A percentile compares a stretch with the other conserved stretches of the same genome.
Evolutionary conservation across 305 asterid genomes (phyloP).

Genomic region (Rubia tinctorum): DNA sequence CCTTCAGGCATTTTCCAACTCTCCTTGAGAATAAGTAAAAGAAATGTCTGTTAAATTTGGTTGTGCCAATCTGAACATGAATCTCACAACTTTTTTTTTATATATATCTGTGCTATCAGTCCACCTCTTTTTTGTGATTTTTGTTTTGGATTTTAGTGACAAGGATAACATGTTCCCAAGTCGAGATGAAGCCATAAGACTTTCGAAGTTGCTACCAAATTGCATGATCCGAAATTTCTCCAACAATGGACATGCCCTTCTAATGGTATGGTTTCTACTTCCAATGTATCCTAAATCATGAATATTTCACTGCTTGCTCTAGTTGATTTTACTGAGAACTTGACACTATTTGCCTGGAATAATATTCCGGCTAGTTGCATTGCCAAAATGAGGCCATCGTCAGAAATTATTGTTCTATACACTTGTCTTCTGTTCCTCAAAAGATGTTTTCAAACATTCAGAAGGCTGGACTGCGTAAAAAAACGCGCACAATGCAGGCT

Average conservation of each 20-base stretch:
- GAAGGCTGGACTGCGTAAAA: no score
- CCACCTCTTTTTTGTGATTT: not conserved
- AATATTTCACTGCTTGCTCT: not conserved
- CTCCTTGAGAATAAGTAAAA: not conserved
- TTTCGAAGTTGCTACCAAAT: constrained; percentile 21
- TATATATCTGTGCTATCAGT: not conserved
- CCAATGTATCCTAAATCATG: not conserved
- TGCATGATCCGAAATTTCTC: constrained; percentile 31
- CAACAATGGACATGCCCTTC: constrained; percentile 37
- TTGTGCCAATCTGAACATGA: not conserved
- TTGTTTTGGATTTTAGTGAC: constrained; percentile 24
- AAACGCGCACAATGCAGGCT: not conserved
- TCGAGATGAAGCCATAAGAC: constrained; percentile 37
- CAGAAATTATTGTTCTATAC: not conserved
- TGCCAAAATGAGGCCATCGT: not conserved
- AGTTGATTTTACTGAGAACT: not conserved
- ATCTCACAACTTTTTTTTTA: not conserved
- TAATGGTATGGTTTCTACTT: constrained; percentile 24
- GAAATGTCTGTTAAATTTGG: not conserved
- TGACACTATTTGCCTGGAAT: not conserved
- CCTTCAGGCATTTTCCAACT: not conserved
- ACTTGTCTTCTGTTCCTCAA: no score
- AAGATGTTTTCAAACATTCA: not conserved
- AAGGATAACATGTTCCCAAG: constrained; percentile 47
- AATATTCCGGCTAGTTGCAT: no score